Base-by-base conservation (phyloP, 495 filamentous ascomycete genomes). In the Melanomma pulvis-pyrius region DNA sequence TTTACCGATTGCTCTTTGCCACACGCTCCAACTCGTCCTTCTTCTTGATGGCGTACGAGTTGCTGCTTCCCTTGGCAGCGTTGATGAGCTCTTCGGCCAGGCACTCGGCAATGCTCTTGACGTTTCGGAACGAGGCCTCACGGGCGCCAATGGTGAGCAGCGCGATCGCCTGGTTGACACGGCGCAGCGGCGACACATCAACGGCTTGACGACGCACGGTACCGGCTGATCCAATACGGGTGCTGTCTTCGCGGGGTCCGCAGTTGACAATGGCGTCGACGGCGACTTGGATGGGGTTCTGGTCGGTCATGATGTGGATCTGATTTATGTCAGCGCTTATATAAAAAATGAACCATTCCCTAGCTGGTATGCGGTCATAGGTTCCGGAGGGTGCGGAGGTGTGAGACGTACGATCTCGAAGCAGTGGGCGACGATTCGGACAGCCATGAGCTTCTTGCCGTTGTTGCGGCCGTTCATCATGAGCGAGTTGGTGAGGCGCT, bases 381-480 rank as follows among this genome's bases (percentile, higher is more conserved):
- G 9, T 51, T 29, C n/a, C 9, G 8, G 22, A 24, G 22, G 22
- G 26, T 8, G 6, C 3, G 48, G 21, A 19, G 39, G 15, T 21
- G 28, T 12, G 52, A 13, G 29, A 86, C 92, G 82, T 87, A 97
- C 92, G 79, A 99, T 98, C 84, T 97, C 96, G 82, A 99, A 99
- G 73, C 93, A 81, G 84, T 99, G 94, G 67, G 93, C 93, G 75
- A 99, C 93, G 70, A 99, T 99, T 80, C 94, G 92, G 80, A 97
- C 92, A 78, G 94, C 96, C 92, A 96, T 96, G 71, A 98, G 89
- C 91, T 99, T 99, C 90, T 99, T 99, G 82, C 94, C 94, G 90
- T 96, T 98, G 89, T 99, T 99, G 82, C 94, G 96, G 79, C 94
- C 94, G 87, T 99, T 96, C 96, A 98, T 98, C 94, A 99, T 99